Evolutionary conservation across 1,284 basidiomycete genomes (phyloP).

Genomic region (Cutaneotrichosporon cavernicola): DNA sequence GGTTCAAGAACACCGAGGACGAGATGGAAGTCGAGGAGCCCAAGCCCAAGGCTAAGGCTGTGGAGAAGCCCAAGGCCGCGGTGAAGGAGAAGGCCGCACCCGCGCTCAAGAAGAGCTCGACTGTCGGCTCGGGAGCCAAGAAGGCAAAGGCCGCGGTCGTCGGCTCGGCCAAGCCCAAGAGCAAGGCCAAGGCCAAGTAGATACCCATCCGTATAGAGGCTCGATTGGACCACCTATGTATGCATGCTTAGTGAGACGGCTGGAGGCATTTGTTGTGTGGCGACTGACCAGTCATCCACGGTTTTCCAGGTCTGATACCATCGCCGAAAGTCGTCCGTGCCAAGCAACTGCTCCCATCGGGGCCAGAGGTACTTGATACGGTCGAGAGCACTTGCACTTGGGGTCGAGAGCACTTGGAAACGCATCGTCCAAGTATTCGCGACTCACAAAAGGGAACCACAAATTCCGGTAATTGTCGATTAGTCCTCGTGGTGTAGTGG

Average conservation of each 20-base stretch:
- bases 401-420: too few relatives aligned
- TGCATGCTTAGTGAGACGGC: constrained; percentile 8
- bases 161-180: constrained; percentile 17
- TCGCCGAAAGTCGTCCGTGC: too few relatives aligned
- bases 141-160: constrained; percentile 28
- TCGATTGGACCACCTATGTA: constrained; percentile 10
- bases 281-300: too few relatives aligned
- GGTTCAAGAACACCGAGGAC: constrained; percentile 32
- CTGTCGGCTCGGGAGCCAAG: constrained; percentile 35
- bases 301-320: too few relatives aligned
- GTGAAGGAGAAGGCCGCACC: constrained; percentile 19
- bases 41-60: constrained; percentile 12
- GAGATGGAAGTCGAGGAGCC: constrained; percentile 26
- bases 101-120: constrained; percentile 33
- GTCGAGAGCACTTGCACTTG: too few relatives aligned
- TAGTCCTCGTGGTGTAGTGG: neutral
- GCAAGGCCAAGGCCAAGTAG: constrained; percentile 17
- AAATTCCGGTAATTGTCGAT: neutral
- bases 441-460: too few relatives aligned
- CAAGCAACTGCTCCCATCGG: too few relatives aligned
- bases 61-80: constrained; percentile 15
- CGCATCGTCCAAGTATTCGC: too few relatives aligned
- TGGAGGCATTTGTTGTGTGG: too few relatives aligned
- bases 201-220: constrained; percentile 14
- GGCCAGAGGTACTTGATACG: too few relatives aligned